phyloP scores from a whole-genome alignment of 257 asterid genomes.

The Nicotiana noctiflora region DNA sequence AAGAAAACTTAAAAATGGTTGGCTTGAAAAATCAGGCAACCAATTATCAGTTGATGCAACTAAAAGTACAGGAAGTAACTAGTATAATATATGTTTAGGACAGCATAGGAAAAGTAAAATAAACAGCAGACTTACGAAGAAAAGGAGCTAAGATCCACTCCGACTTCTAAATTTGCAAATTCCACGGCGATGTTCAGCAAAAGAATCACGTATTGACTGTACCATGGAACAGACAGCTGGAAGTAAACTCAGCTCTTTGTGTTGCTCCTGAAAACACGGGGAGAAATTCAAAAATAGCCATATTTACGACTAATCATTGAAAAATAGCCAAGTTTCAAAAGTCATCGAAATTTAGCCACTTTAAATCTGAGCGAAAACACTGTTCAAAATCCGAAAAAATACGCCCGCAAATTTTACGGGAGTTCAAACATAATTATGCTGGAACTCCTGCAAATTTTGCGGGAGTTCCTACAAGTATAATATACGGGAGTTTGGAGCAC shows the following conservation, averaged over 20 bases:
- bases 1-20: background rate
- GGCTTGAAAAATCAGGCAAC: background rate
- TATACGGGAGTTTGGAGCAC: too few species aligned
- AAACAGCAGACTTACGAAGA: background rate
- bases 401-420: too few species aligned
- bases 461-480: too few species aligned
- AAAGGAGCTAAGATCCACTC: constrained; percentile 27
- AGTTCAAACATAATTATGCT: too few species aligned
- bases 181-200: constrained; percentile 68
- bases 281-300: too few species aligned
- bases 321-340: too few species aligned
- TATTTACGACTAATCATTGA: too few species aligned
- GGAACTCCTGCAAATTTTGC: too few species aligned
- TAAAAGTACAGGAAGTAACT: background rate
- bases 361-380: too few species aligned
- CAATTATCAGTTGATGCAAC: background rate
- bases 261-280: constrained; percentile 56
- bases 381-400: too few species aligned
- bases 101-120: background rate
- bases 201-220: constrained; percentile 67
- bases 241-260: constrained; percentile 39
- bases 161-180: constrained; percentile 73
- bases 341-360: too few species aligned
- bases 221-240: constrained; percentile 55
- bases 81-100: background rate